These are phyloP conservation scores for Aspergillus calidoustus DNA, from an alignment of 2,329 filamentous ascomycete genomes.

Conservation along the genomic window DNA sequence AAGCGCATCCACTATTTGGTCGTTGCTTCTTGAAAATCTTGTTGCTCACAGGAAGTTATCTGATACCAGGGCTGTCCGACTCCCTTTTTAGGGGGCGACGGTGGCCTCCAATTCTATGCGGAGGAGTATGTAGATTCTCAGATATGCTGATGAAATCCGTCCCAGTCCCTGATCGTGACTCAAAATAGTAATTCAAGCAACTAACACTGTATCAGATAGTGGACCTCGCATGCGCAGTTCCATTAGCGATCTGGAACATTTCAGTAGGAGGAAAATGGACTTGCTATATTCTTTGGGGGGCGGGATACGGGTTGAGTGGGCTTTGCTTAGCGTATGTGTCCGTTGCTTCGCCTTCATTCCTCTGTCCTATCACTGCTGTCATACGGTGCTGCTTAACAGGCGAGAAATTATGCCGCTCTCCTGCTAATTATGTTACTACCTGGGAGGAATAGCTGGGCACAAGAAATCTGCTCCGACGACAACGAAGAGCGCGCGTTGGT, in stretches of 20 bases:
- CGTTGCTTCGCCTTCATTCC: too few species aligned
- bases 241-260: conserved; percentile 55
- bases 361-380: too few species aligned
- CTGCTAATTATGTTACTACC: too few species aligned
- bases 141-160: too few species aligned
- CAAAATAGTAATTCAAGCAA: not conserved
- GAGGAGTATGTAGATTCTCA: conserved; percentile 36
- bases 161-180: too few species aligned
- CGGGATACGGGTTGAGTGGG: conserved; percentile 53
- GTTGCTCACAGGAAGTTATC: not conserved
- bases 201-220: not conserved
- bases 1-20: not conserved
- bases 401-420: too few species aligned
- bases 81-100: conserved; percentile 61
- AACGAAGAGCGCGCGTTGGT: conserved; percentile 71
- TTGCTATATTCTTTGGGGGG: conserved; percentile 61
- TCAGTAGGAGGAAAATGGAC: conserved; percentile 65
- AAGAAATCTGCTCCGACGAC: conserved; percentile 60
- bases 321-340: conserved; percentile 54
- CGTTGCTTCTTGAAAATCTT: too few species aligned
- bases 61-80: conserved; percentile 60
- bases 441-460: conserved; percentile 49
- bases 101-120: conserved; percentile 66
- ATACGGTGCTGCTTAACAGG: too few species aligned
- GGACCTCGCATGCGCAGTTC: conserved; percentile 49